These are phyloP conservation scores for Rutstroemia sp. DNA, from an alignment of 2,329 filamentous ascomycete species.

Conservation along the genomic window DNA sequence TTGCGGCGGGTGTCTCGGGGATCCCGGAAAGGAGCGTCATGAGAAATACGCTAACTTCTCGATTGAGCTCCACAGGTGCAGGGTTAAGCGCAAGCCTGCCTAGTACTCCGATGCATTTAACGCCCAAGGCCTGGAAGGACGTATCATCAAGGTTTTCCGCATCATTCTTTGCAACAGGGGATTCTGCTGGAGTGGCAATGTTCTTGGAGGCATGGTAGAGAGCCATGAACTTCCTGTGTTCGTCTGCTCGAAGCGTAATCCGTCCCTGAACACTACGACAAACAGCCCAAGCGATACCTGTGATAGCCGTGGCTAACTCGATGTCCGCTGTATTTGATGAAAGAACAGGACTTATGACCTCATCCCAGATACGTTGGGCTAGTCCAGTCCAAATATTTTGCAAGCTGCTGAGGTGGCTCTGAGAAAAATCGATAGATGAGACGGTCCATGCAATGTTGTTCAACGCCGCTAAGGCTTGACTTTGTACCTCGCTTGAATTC, in stretches of 20 bases:
- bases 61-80: constrained; percentile 46
- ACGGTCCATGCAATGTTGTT: constrained; percentile 64
- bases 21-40: constrained; percentile 45
- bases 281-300: constrained; percentile 59
- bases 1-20: constrained; percentile 47
- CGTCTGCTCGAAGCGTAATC: constrained; percentile 42
- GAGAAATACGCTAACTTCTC: constrained; percentile 57
- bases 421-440: constrained; percentile 51
- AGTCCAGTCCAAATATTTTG: constrained; percentile 46
- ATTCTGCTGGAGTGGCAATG: constrained; percentile 23
- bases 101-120: constrained; percentile 60
- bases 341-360: constrained; percentile 49
- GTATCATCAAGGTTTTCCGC: constrained; percentile 33
- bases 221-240: constrained; percentile 57
- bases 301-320: constrained; percentile 53
- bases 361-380: constrained; percentile 49
- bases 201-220: constrained; percentile 53
- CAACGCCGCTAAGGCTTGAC: constrained; percentile 50
- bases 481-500: constrained; percentile 36
- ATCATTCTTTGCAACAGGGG: constrained; percentile 13
- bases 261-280: constrained; percentile 45
- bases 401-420: constrained; percentile 42
- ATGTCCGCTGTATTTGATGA: constrained; percentile 54
- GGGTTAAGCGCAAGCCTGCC: constrained; percentile 54
- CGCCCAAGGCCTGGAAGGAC: constrained; percentile 52